phyloP scores from a whole-genome alignment of 305 asterid species.

The Solanum hybrid region DNA sequence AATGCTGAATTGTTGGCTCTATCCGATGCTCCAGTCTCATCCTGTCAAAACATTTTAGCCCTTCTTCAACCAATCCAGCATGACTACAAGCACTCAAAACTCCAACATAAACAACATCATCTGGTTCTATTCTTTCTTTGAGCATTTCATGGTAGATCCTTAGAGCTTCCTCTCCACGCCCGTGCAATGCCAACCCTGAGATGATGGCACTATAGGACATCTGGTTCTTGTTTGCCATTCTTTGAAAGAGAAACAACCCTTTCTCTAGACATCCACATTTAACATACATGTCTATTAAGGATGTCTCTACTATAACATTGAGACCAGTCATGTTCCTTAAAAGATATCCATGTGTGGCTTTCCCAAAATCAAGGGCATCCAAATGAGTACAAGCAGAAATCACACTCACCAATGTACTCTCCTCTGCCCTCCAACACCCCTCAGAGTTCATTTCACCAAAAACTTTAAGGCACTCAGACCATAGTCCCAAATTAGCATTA shows the following conservation, averaged over 20 bases:
- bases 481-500: constrained; percentile 43
- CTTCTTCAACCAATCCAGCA: constrained; percentile 53
- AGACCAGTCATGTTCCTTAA: constrained; percentile 51
- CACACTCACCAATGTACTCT: constrained; percentile 63
- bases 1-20: constrained; percentile 61
- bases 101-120: constrained; percentile 56
- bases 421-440: constrained; percentile 60
- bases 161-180: constrained; percentile 54
- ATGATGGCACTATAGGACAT: constrained; percentile 58
- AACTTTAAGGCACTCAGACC: constrained; percentile 54
- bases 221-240: constrained; percentile 37
- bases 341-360: constrained; percentile 47
- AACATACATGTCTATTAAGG: constrained; percentile 56
- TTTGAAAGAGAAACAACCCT: constrained; percentile 41
- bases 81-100: constrained; percentile 62
- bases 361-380: constrained; percentile 51
- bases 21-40: constrained; percentile 45
- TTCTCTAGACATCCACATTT: constrained; percentile 57
- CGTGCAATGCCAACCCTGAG: constrained; percentile 62
- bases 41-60: constrained; percentile 31
- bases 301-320: constrained; percentile 55
- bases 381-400: constrained; percentile 63
- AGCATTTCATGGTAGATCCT: constrained; percentile 43
- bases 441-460: constrained; percentile 36
- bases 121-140: constrained; percentile 42